These are phyloP conservation scores for Pulchroboletus neoregius DNA, from an alignment of 1,284 basidiomycete species.

Conservation along the genomic window DNA sequence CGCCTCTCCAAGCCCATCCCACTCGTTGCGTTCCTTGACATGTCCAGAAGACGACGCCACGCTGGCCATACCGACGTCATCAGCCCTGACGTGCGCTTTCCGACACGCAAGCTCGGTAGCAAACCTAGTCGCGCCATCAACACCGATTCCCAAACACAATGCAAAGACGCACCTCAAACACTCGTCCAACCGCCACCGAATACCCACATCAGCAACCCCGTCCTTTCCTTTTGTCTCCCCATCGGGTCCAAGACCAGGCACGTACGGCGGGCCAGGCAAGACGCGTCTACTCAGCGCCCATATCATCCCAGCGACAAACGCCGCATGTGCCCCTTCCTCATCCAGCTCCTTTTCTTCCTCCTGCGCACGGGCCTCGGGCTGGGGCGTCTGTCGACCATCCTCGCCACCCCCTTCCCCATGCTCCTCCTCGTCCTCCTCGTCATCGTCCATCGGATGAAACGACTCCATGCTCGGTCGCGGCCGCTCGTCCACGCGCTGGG, in stretches of 20 bases:
- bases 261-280: constrained; percentile 66
- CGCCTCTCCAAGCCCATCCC: constrained; percentile 67
- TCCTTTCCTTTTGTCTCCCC: constrained; percentile 39
- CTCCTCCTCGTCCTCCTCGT: constrained; percentile 23
- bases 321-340: constrained; percentile 72
- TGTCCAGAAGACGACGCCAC: constrained; percentile 11
- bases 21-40: constrained; percentile 36
- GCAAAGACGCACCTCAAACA: constrained; percentile 57
- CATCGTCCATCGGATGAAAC: constrained; percentile 34
- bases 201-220: constrained; percentile 47
- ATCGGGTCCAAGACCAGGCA: constrained; percentile 43
- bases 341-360: constrained; percentile 45
- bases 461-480: constrained; percentile 30
- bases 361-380: constrained; percentile 6
- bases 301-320: constrained; percentile 79
- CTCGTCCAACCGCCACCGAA: constrained; percentile 69
- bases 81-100: constrained; percentile 40
- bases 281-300: constrained; percentile 64
- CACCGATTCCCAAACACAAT: neutral
- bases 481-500: constrained; percentile 9
- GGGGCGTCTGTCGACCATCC: constrained; percentile 27
- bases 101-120: constrained; percentile 73
- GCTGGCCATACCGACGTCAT: constrained; percentile 5
- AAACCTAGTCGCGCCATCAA: constrained; percentile 45
- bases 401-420: constrained; percentile 3